These are phyloP conservation scores for Xylariaceae sp. DNA, from an alignment of 2,329 filamentous ascomycete species.

Conservation along the genomic window DNA sequence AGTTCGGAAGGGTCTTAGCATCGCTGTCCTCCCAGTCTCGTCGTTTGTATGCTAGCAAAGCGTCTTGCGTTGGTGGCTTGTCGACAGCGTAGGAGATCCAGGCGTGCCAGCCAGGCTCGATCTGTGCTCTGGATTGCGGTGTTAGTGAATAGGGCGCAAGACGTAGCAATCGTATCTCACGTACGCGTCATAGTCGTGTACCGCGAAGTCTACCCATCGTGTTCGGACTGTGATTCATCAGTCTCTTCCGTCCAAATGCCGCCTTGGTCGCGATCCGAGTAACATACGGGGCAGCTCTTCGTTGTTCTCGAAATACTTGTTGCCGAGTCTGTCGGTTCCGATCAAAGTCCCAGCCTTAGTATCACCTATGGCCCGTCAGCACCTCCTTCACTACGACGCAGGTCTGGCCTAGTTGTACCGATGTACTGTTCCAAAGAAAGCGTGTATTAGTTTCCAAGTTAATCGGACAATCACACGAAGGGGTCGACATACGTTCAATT, in stretches of 20 bases:
- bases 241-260: neutral
- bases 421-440: slow-evolving; percentile 52
- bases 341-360: slow-evolving; percentile 91
- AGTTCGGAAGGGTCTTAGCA: slow-evolving; percentile 69
- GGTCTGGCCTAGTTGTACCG: slow-evolving; percentile 42
- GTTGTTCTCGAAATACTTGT: slow-evolving; percentile 96
- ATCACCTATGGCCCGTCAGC: slow-evolving; percentile 66
- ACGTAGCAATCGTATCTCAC: slow-evolving; percentile 28
- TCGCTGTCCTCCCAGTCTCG: slow-evolving; percentile 77
- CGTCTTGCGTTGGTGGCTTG: slow-evolving; percentile 78
- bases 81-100: slow-evolving; percentile 97
- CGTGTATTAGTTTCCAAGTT: slow-evolving; percentile 30
- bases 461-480: slow-evolving; percentile 28
- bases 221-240: slow-evolving; percentile 70
- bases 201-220: slow-evolving; percentile 96
- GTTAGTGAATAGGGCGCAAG: slow-evolving; percentile 11
- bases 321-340: slow-evolving; percentile 86
- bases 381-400: neutral
- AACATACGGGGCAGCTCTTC: slow-evolving; percentile 86
- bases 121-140: slow-evolving; percentile 62
- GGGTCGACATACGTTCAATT: slow-evolving; percentile 77
- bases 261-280: neutral
- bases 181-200: slow-evolving; percentile 79
- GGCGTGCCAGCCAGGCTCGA: slow-evolving; percentile 96
- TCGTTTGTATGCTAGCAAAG: slow-evolving; percentile 66